Conservation (phyloP, 192 early-diverging fungal genomes). For the Entrophospora sp. region DNA sequence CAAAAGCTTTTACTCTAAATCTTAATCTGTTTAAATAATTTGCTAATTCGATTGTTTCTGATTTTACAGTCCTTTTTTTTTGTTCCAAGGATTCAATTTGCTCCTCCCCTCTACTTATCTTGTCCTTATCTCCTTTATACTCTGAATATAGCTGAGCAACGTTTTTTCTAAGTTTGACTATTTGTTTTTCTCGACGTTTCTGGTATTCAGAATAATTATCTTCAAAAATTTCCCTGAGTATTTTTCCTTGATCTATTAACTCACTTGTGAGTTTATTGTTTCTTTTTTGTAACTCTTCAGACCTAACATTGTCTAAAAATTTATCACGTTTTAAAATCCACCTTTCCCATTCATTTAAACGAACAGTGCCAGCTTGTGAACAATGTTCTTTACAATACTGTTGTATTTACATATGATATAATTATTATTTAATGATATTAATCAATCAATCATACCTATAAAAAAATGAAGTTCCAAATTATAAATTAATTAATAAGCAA, state of each 20-base stretch:
- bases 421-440: neutral
- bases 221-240: conserved; percentile 31
- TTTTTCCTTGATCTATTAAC: conserved; percentile 9
- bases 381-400: conserved; percentile 37
- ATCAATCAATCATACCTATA: neutral
- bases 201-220: conserved; percentile 30
- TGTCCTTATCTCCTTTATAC: neutral
- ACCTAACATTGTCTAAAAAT: conserved; percentile 20
- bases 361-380: conserved; percentile 13
- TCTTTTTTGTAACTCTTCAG: neutral
- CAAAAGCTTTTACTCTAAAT: too few relatives aligned
- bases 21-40: too few relatives aligned
- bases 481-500: neutral
- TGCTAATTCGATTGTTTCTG: too few relatives aligned
- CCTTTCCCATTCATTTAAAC: conserved; percentile 35
- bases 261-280: neutral
- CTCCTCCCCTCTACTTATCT: neutral
- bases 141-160: neutral
- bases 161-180: conserved; percentile 22
- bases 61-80: too few relatives aligned
- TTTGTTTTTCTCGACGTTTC: conserved; percentile 24
- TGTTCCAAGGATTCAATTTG: neutral
- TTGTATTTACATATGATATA: neutral
- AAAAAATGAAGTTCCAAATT: neutral
- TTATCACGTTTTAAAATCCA: conserved; percentile 35